Base-by-base conservation (phyloP, 2,329 filamentous ascomycete species). In the Colletotrichum melonis region DNA sequence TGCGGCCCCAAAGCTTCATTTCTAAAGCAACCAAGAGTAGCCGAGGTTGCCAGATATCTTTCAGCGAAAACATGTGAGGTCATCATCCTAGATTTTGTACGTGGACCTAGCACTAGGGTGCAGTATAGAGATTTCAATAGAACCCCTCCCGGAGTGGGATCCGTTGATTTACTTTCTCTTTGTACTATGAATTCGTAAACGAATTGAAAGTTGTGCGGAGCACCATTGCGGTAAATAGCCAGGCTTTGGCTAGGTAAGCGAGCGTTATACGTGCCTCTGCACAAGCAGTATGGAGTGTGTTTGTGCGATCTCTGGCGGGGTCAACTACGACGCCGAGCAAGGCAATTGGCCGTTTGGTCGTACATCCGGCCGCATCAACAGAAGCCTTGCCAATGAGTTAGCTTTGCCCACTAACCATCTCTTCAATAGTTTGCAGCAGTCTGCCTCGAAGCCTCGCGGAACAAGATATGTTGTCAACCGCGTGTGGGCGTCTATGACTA, bases 211-310 rank as follows among this genome's bases (percentile, higher is more conserved):
- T 30, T 46, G 28, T 42, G 26, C 54, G 30, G 5, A 16, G 19
- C 35, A 22, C 42, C 22, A 6, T 19, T 38, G 55, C 59, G 58
- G 55, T 30, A 38, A 52, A 42, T n/a, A 35, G 24, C 54, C 46
- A 38, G 30, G 6, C 28, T 65, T 46, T 73, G 70, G 69, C 64
- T 16, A 70, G 55, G 67, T 55, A 65, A 65, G 66, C 46, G 42
- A 60, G 66, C 70, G 60, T 70, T 73, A 62, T 46, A 56, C 28
- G n/a, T 26, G 26, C 24, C 42, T 59, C 55, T 19, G 32, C 38
- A 56, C n/a, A 54, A 28, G 56, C 38, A 57, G 22, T 35, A 14
- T 63, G 22, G 63, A 55, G 57, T 65, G 46, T 65, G 56, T 32
- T 46, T 58, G 66, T 73, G 59, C n/a, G 42, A 69, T 46, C 38